Conservation (phyloP, 805 yeast species). For the Maudiozyma serrabonitensis region DNA sequence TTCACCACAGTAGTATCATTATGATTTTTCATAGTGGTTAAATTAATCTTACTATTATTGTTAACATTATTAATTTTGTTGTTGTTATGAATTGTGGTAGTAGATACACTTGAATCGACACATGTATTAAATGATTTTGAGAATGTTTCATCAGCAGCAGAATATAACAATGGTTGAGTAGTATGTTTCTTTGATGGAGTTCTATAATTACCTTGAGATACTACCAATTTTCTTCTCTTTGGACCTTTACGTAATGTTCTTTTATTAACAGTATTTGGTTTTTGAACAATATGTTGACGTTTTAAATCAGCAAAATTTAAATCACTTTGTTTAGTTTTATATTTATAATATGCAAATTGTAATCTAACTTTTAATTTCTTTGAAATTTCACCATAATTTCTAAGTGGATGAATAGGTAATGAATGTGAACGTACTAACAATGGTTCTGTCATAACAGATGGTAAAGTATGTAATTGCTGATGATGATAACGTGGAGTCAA, state of each 20-base stretch:
- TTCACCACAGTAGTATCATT: conserved; percentile 4
- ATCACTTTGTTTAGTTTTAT: conserved; percentile 37
- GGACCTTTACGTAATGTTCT: background rate
- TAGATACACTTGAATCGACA: background rate
- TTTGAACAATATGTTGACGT: background rate
- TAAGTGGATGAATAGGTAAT: background rate
- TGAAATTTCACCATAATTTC: conserved; percentile 11
- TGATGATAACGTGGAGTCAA: background rate
- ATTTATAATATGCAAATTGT: conserved; percentile 44
- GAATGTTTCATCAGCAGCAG: background rate
- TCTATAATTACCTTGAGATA: conserved; percentile 22
- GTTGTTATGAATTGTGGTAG: background rate
- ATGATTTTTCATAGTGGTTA: too few species aligned
- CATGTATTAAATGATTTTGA: background rate
- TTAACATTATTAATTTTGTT: background rate
- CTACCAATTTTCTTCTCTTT: conserved; percentile 19
- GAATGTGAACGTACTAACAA: conserved; percentile 1
- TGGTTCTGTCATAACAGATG: background rate
- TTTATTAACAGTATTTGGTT: background rate
- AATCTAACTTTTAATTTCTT: conserved; percentile 38
- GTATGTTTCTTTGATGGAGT: conserved; percentile 11
- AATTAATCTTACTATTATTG: too few species aligned
- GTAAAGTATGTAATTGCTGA: background rate
- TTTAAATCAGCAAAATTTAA: conserved; percentile 14
- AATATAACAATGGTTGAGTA: background rate